phyloP scores from a whole-genome alignment of 2,329 filamentous ascomycete genomes.

The Furcasterigmium furcatum region DNA sequence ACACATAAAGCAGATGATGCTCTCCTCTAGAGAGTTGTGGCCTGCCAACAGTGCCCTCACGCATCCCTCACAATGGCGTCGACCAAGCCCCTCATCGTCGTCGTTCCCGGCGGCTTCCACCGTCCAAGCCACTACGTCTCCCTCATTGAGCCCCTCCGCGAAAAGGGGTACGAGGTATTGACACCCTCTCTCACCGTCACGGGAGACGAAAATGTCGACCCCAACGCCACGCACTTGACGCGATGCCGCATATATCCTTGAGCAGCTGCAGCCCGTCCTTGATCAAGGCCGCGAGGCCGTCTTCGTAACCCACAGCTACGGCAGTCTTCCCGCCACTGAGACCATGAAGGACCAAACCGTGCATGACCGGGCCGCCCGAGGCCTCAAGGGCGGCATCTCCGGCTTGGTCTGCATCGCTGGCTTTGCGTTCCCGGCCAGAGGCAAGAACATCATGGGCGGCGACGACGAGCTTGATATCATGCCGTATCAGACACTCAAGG shows the following conservation, averaged over 20 bases:
- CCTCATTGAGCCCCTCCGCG: neutral
- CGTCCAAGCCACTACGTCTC: neutral
- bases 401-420: neutral
- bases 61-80: too few species aligned
- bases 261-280: neutral
- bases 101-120: neutral
- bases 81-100: neutral
- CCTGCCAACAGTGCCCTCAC: too few species aligned
- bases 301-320: neutral
- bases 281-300: neutral
- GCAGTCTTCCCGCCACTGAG: neutral
- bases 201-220: neutral
- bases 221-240: neutral
- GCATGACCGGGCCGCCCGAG: neutral
- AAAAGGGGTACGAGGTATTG: neutral
- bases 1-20: too few species aligned
- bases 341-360: neutral
- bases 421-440: neutral
- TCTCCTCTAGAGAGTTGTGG: too few species aligned
- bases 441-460: neutral
- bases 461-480: neutral
- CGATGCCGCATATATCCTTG: neutral
- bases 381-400: neutral
- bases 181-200: neutral
- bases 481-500: neutral